Conservation (phyloP, 2,329 filamentous ascomycete genomes). For the Penicillium digitatum region DNA sequence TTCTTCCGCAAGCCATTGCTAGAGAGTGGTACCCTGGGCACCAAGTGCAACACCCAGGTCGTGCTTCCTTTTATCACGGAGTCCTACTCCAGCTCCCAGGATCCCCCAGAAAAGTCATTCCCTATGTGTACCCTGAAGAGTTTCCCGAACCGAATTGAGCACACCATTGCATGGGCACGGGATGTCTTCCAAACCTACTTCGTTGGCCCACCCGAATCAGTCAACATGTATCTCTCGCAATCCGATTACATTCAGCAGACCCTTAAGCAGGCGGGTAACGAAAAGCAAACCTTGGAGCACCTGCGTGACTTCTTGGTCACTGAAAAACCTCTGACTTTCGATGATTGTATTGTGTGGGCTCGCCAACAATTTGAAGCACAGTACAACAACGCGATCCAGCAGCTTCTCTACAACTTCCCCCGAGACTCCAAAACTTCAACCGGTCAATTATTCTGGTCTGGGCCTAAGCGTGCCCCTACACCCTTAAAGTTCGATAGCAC, state of each 20-base stretch:
- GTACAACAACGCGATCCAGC: constrained; percentile 94
- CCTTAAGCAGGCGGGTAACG: constrained; percentile 87
- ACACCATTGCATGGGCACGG: constrained; percentile 96
- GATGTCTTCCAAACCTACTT: constrained; percentile 94
- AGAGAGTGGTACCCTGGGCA: constrained; percentile 96
- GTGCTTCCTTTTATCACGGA: constrained; percentile 87
- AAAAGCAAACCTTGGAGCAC: constrained; percentile 88
- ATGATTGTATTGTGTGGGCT: constrained; percentile 96
- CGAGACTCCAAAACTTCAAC: constrained; percentile 85
- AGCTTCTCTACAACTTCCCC: constrained; percentile 94
- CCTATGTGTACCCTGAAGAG: constrained; percentile 97
- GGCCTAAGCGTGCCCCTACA: constrained; percentile 92
- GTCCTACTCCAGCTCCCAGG: constrained; percentile 95
- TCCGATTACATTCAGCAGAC: constrained; percentile 84
- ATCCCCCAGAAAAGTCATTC: constrained; percentile 97
- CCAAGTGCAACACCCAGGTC: constrained; percentile 97
- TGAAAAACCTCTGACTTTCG: constrained; percentile 85
- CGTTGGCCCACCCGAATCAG: constrained; percentile 86
- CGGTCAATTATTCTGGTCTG: constrained; percentile 94
- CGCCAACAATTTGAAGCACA: constrained; percentile 91
- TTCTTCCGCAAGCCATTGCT: constrained; percentile 97
- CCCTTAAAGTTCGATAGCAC: constrained; percentile 81
- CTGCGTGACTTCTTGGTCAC: constrained; percentile 86
- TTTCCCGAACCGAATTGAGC: constrained; percentile 97
- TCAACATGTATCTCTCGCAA: constrained; percentile 89